Evolutionary conservation across 208 protist species (phyloP).

Genomic region (Crithidia sp.): DNA sequence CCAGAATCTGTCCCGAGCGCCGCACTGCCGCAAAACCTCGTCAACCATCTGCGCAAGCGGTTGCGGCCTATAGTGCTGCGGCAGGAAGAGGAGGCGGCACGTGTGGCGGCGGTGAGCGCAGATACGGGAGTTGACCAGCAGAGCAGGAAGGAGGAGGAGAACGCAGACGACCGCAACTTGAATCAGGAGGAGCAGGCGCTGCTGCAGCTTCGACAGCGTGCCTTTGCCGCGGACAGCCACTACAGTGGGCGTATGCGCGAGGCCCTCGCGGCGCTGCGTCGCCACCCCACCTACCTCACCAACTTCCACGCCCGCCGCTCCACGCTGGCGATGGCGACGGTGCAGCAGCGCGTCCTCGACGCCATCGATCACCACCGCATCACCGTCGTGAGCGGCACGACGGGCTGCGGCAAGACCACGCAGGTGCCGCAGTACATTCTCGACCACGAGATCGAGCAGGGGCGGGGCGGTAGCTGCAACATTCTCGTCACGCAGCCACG

Average conservation of each 20-base stretch:
- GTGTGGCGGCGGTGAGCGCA: neutral
- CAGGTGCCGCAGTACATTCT: conserved; percentile 94
- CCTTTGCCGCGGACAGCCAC: conserved; percentile 22
- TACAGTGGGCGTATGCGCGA: conserved; percentile 49
- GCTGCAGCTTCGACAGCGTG: conserved; percentile 17
- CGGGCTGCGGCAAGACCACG: conserved; percentile 92
- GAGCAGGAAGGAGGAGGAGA: neutral
- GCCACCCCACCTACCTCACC: conserved; percentile 54
- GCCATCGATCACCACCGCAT: conserved; percentile 71
- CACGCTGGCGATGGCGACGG: conserved; percentile 65
- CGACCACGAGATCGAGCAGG: conserved; percentile 73
- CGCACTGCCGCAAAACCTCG: conserved; percentile 35
- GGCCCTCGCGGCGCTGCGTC: conserved; percentile 37
- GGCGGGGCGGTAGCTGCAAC: conserved; percentile 48
- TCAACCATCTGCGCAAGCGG: conserved; percentile 22
- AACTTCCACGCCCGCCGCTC: conserved; percentile 64
- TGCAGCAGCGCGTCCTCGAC: conserved; percentile 55
- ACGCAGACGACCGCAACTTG: neutral
- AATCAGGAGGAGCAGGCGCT: conserved; percentile 23
- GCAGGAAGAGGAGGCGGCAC: neutral
- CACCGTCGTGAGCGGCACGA: conserved; percentile 88
- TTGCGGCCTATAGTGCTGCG: conserved; percentile 18
- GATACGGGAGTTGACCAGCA: too few relatives aligned
- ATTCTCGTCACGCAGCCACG: conserved; percentile 98
- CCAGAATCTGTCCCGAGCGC: conserved; percentile 50